Conservation (phyloP, 768 basidiomycete species). For the Lentinula aciculospora region DNA sequence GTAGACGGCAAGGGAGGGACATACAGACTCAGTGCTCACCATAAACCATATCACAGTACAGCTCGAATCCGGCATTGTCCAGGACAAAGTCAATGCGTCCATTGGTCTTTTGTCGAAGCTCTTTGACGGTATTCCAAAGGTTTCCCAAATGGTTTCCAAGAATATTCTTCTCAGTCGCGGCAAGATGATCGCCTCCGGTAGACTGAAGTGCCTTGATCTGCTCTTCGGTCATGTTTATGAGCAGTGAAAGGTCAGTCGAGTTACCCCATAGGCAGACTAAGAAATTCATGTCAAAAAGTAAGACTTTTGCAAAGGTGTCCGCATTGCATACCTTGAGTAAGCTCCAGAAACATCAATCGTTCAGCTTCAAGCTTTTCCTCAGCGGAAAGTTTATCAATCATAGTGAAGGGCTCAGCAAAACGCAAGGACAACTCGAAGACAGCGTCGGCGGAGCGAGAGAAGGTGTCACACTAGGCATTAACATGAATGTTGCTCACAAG, state of each 20-base stretch:
- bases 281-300: neutral
- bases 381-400: slow-evolving; percentile 44
- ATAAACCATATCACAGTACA: slow-evolving; percentile 85
- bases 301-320: neutral
- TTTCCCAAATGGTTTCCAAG: slow-evolving; percentile 75
- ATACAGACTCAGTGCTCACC: slow-evolving; percentile 39
- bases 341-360: slow-evolving; percentile 83
- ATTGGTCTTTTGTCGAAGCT: slow-evolving; percentile 62
- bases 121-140: slow-evolving; percentile 72
- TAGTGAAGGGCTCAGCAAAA: slow-evolving; percentile 80
- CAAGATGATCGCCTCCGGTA: slow-evolving; percentile 91
- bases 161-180: slow-evolving; percentile 95
- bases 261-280: slow-evolving; percentile 97
- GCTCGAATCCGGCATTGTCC: slow-evolving; percentile 86
- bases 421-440: slow-evolving; percentile 93
- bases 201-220: slow-evolving; percentile 96
- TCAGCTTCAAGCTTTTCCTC: slow-evolving; percentile 64
- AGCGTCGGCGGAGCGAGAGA: slow-evolving; percentile 85
- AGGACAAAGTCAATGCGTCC: slow-evolving; percentile 78
- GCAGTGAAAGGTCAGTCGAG: slow-evolving; percentile 88
- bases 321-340: slow-evolving; percentile 69
- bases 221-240: slow-evolving; percentile 98
- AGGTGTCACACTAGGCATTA: slow-evolving; percentile 75
- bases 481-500: slow-evolving; percentile 6
- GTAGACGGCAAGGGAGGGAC: neutral